Evolutionary conservation across 495 filamentous ascomycete species (phyloP), one percentile per base, ranked within the genome.

Genomic region (Parathielavia appendiculata): DNA sequence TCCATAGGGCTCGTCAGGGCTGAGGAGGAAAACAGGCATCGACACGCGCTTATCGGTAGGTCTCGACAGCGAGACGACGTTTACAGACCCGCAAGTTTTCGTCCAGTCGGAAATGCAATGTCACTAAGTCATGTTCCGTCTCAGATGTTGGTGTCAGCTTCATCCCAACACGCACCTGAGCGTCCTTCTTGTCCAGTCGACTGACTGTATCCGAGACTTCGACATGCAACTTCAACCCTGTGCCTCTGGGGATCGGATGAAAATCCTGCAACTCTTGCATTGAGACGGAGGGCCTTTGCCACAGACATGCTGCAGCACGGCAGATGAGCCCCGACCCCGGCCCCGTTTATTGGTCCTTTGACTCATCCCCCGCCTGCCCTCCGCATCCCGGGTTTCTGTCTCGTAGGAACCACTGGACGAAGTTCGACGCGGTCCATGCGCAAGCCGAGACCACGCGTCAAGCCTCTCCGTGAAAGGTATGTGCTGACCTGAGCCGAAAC

Each of bases 121-220:
- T 47, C 17, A n/a, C 19, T 32, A 56, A 56, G 9, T 32, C 22
- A 6, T 56, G 34, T 41, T 49, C 44, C 34, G 54, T 56, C 54
- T 48, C 44, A 32, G 34, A 20, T 39, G 45, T 11, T 11, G 2
- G 32, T 26, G 19, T 47, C 34, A 23, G 41, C n/a, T 38, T 39
- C 32, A 10, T 47, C 41, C 30, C 23, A 39, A 16, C 51, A 44
- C 17, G 17, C 20, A 53, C 26, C 32, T 20, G 34, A 16, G 34
- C 34, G 16, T n/a, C 48, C 11, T 2, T 17, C 48, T 19, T 8
- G 26, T 22, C 34, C 49, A 39, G 34, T n/a, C n/a, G n/a, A n/a
- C n/a, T n/a, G n/a, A n/a, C n/a, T n/a, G n/a, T n/a, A n/a, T n/a
- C n/a, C n/a, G n/a, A n/a, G n/a, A n/a, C n/a, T n/a, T n/a, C n/a